Evolutionary conservation across 768 basidiomycete genomes (phyloP).

Genomic region (Boletellus sp.): DNA sequence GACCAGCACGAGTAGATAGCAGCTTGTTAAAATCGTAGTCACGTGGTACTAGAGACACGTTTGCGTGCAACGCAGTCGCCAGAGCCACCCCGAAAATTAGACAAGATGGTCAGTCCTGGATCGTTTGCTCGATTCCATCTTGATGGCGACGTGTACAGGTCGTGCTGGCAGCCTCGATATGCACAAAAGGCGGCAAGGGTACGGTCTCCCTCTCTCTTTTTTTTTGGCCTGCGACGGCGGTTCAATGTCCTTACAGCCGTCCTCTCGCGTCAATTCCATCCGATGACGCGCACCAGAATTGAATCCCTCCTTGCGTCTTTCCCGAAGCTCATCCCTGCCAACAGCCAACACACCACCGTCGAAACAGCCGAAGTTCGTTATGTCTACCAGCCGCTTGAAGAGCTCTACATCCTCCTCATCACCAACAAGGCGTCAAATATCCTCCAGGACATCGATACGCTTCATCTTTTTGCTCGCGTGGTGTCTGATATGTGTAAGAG

Average conservation of each 20-base stretch:
- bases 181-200: constrained; percentile 93
- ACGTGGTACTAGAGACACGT: constrained; percentile 20
- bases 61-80: background rate
- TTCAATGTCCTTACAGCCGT: constrained; percentile 54
- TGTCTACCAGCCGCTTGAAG: constrained; percentile 94
- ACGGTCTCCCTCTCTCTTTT: constrained; percentile 24
- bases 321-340: constrained; percentile 93
- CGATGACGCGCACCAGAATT: constrained; percentile 87
- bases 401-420: constrained; percentile 94
- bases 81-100: background rate
- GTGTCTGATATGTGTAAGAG: constrained; percentile 88
- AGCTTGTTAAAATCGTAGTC: background rate
- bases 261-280: constrained; percentile 93
- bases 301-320: constrained; percentile 96
- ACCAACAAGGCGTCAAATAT: constrained; percentile 99
- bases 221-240: background rate
- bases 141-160: constrained; percentile 48
- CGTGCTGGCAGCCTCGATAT: constrained; percentile 91
- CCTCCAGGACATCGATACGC: constrained; percentile 94
- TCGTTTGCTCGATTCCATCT: background rate
- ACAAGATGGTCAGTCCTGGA: constrained; percentile 20
- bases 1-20: too few relatives aligned
- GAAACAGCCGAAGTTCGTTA: constrained; percentile 94
- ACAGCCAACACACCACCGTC: constrained; percentile 94
- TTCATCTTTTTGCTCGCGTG: constrained; percentile 90